These are phyloP conservation scores for Pezicula rhizophila DNA, from an alignment of 2,329 filamentous ascomycete species.

Conservation along the genomic window DNA sequence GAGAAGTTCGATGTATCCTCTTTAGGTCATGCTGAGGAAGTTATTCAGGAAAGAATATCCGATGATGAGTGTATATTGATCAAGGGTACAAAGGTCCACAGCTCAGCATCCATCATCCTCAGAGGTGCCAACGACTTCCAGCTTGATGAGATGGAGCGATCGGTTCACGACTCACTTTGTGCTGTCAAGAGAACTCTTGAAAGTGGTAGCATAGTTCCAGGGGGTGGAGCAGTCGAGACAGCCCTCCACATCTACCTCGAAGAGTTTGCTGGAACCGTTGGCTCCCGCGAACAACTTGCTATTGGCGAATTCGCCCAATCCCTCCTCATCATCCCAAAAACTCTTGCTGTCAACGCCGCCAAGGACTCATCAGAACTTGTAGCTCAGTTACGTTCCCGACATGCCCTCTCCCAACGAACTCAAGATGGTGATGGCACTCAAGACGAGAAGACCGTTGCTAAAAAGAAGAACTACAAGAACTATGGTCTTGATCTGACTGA, in stretches of 20 bases:
- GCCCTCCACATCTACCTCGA: conserved; percentile 98
- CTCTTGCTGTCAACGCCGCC: conserved; percentile 90
- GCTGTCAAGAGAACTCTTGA: conserved; percentile 96
- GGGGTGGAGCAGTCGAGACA: conserved; percentile 96
- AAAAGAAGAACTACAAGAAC: conserved; percentile 98
- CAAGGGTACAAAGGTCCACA: conserved; percentile 91
- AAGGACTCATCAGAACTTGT: conserved; percentile 95
- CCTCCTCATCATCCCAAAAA: conserved; percentile 92
- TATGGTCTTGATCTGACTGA: conserved; percentile 88
- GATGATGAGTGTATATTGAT: conserved; percentile 97
- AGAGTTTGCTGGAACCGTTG: conserved; percentile 95
- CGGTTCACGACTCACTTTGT: conserved; percentile 91
- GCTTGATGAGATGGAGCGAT: conserved; percentile 98
- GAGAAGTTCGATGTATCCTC: conserved; percentile 91
- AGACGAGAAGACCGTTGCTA: conserved; percentile 82
- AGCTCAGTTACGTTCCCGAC: conserved; percentile 87
- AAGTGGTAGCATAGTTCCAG: conserved; percentile 93
- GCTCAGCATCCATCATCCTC: conserved; percentile 91
- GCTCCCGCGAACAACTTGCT: conserved; percentile 92
- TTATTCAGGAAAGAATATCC: conserved; percentile 96
- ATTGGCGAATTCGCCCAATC: conserved; percentile 97
- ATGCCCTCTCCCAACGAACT: conserved; percentile 89
- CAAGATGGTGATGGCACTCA: conserved; percentile 78
- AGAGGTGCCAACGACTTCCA: conserved; percentile 94
- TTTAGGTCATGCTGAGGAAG: conserved; percentile 88